Conservation (phyloP, 768 basidiomycete species). For the Gymnopilus dilepis region DNA sequence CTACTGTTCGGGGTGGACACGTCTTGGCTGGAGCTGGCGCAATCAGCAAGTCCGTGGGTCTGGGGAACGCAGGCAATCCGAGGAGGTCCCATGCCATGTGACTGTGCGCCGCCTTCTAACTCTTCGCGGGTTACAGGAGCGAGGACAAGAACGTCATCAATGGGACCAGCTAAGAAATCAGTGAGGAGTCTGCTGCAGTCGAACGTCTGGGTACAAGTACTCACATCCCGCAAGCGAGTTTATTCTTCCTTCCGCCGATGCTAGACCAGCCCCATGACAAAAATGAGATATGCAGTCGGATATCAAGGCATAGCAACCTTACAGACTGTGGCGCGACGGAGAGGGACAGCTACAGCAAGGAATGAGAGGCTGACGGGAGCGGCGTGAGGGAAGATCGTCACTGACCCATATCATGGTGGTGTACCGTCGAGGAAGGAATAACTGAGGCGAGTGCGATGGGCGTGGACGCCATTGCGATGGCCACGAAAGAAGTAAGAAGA, state of each 20-base stretch:
- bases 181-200: background rate
- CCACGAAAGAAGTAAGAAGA: slow-evolving; percentile 19
- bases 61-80: background rate
- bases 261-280: background rate
- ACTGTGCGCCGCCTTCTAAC: background rate
- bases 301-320: background rate
- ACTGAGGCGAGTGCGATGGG: slow-evolving; percentile 12
- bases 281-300: background rate
- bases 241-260: background rate
- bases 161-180: background rate
- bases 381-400: too few species aligned
- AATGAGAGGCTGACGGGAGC: background rate
- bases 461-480: slow-evolving; percentile 18
- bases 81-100: background rate
- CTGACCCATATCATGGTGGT: background rate
- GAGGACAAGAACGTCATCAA: background rate
- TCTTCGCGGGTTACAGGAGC: background rate
- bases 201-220: background rate
- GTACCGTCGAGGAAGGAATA: slow-evolving; percentile 12
- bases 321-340: background rate
- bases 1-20: background rate
- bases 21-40: background rate
- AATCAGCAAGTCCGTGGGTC: background rate
- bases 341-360: background rate
- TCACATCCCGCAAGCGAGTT: background rate